Conservation (phyloP, 2,329 filamentous ascomycete species). For the Hansfordia pulvinata region DNA sequence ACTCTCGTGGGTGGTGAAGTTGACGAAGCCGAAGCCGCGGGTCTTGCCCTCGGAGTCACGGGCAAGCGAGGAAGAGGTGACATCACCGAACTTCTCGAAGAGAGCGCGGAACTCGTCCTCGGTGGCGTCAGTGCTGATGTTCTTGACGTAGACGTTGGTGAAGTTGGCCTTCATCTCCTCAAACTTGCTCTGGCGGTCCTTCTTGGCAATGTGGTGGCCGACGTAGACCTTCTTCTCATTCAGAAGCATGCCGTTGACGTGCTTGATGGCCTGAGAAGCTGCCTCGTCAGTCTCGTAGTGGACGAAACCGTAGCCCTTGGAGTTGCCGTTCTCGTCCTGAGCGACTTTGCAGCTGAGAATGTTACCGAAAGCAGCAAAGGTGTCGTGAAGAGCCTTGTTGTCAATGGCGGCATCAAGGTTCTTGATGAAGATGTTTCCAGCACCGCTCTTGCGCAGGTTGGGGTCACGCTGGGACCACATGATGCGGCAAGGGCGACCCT, state of each 20-base stretch:
- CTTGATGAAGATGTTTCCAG: conserved; percentile 99
- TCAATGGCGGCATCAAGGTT: conserved; percentile 97
- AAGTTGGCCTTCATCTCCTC: conserved; percentile 99
- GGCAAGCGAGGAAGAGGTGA: conserved; percentile 89
- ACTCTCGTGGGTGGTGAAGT: conserved; percentile 84
- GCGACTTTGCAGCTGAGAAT: conserved; percentile 99
- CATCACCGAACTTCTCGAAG: conserved; percentile 84
- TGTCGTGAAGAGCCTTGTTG: conserved; percentile 99
- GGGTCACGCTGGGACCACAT: conserved; percentile 99
- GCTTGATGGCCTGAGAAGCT: conserved; percentile 94
- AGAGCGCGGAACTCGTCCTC: conserved; percentile 92
- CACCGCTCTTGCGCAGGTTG: conserved; percentile 95
- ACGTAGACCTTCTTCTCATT: conserved; percentile 99
- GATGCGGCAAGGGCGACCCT: conserved; percentile 97
- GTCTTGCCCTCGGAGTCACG: conserved; percentile 84
- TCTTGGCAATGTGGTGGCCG: conserved; percentile 98
- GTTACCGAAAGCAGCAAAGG: conserved; percentile 97
- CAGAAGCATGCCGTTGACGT: conserved; percentile 97
- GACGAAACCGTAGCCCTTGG: conserved; percentile 98
- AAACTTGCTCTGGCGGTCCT: conserved; percentile 99
- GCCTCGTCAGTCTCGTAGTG: conserved; percentile 99
- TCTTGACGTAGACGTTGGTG: conserved; percentile 99
- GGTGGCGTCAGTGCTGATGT: conserved; percentile 70
- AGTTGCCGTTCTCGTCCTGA: conserved; percentile 91
- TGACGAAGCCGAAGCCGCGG: conserved; percentile 92